A percentile compares a stretch with the other conserved stretches of the same genome.
Evolutionary conservation across 345 rosid genomes (phyloP).

Genomic region (Citrus mangshanensis): DNA sequence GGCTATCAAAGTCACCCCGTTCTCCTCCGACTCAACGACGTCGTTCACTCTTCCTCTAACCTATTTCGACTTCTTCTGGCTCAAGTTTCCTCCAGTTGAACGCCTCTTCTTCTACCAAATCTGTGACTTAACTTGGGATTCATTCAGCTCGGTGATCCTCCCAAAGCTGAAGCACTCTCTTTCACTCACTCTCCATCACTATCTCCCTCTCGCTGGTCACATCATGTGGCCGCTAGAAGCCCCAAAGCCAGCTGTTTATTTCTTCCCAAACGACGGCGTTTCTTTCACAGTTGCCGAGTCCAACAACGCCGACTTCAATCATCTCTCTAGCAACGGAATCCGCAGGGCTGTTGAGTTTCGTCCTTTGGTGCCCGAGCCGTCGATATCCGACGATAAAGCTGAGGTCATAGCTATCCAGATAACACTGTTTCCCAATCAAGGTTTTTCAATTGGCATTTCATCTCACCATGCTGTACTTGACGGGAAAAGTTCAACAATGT

Average conservation of each 20-base stretch:
- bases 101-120: background rate
- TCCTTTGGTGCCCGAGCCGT: constrained; percentile 30
- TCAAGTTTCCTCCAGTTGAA: background rate
- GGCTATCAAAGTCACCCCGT: background rate
- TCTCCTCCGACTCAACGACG: background rate
- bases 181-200: constrained; percentile 30
- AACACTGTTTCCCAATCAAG: constrained; percentile 31
- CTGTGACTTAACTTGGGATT: background rate
- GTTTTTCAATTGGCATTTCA: constrained; percentile 32
- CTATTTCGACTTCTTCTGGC: background rate
- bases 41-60: background rate
- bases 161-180: constrained; percentile 40
- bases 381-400: constrained; percentile 15
- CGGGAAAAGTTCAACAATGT: constrained; percentile 34
- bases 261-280: constrained; percentile 25
- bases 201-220: constrained; percentile 31
- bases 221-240: constrained; percentile 23
- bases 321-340: background rate
- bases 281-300: constrained; percentile 39
- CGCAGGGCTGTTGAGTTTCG: constrained; percentile 22
- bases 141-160: constrained; percentile 31
- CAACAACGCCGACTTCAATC: constrained; percentile 16
- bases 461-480: constrained; percentile 40
- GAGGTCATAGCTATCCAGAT: constrained; percentile 20
- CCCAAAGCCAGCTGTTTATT: constrained; percentile 23